Evolutionary conservation across 2,329 filamentous ascomycete species (phyloP), one percentile per base, ranked within the genome.

Genomic region (Fusarium miscanthi): DNA sequence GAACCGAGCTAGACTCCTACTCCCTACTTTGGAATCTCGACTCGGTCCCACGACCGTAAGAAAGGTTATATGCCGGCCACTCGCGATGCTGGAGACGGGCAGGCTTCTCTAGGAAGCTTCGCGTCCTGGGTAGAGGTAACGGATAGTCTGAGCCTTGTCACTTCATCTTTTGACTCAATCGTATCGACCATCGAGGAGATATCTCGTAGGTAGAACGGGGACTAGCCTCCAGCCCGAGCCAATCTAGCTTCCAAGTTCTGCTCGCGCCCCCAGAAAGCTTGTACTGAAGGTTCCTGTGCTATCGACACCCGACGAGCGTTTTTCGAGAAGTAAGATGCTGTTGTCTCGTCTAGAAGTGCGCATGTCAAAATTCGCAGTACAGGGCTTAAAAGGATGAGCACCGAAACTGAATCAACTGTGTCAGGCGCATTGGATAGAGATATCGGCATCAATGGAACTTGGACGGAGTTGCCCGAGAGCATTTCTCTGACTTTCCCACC

Each of bases 91-190:
- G 70, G 69, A 16, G 64, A 62, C 2, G 70, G 59, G 1, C 76
- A 80, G 25, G 72, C 74, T 11, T 77, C 77, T 9, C 59, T 84
- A 4, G 83, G 80, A 17, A 82, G 82, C 0, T 84, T 85, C 56
- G 84, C 84, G 0, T 85, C 84, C 64, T 80, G 79, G n/a, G 81
- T 85, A n/a, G 84, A 85, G 64, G 83, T 83, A 0, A 84, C 82
- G 0, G 84, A 85, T 63, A 83, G 81, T 9, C 74, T 85, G 5
- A 83, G 80, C 31, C 80, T 80, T 2, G 83, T 85, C 2, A 83
- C 49, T 17, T 38, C 48, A 0, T 59, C 54, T 1, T 74, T 72
- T 25, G 53, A 72, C 41, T 72, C 69, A 3, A 62, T 74, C 2
- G 30, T 73, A 8, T 35, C 48, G 9, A 74, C 69, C 23, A 63